Conservation (phyloP, 2,329 filamentous ascomycete species). For the Microdochium nivale region DNA sequence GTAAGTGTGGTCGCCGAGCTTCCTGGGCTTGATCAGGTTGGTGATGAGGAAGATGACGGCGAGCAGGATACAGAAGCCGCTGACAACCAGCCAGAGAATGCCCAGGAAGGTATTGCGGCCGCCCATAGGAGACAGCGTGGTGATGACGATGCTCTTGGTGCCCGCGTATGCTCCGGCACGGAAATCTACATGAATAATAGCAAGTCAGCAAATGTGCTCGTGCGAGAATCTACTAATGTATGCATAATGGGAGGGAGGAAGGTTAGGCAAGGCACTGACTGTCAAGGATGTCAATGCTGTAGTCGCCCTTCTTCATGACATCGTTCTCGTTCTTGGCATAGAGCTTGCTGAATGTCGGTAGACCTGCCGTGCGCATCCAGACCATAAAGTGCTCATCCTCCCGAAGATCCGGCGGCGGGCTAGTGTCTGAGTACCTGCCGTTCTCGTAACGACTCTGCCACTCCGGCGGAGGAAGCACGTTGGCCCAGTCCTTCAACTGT, state of each 20-base stretch:
- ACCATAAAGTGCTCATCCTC: slow-evolving; percentile 84
- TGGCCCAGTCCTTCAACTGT: slow-evolving; percentile 43
- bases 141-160: slow-evolving; percentile 83
- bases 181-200: slow-evolving; percentile 53
- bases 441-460: slow-evolving; percentile 66
- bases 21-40: slow-evolving; percentile 88
- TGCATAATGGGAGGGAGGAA: not conserved
- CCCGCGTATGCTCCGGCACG: slow-evolving; percentile 70
- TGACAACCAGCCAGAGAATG: slow-evolving; percentile 91
- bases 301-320: slow-evolving; percentile 61
- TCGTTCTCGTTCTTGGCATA: slow-evolving; percentile 71
- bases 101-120: slow-evolving; percentile 93
- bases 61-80: slow-evolving; percentile 83
- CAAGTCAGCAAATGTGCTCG: not conserved
- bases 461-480: slow-evolving; percentile 78
- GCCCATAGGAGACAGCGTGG: slow-evolving; percentile 85
- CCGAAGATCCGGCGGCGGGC: slow-evolving; percentile 63
- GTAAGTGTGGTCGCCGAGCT: slow-evolving; percentile 96
- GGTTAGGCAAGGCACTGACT: slow-evolving; percentile 59
- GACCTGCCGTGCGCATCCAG: slow-evolving; percentile 95
- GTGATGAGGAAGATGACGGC: slow-evolving; percentile 83
- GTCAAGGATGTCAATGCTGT: slow-evolving; percentile 67
- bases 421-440: slow-evolving; percentile 57
- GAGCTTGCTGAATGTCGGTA: slow-evolving; percentile 92
- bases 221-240: slow-evolving; percentile 3